Evolutionary conservation across 148 eudicot genomes (phyloP).

Genomic region (Simmondsia chinensis): DNA sequence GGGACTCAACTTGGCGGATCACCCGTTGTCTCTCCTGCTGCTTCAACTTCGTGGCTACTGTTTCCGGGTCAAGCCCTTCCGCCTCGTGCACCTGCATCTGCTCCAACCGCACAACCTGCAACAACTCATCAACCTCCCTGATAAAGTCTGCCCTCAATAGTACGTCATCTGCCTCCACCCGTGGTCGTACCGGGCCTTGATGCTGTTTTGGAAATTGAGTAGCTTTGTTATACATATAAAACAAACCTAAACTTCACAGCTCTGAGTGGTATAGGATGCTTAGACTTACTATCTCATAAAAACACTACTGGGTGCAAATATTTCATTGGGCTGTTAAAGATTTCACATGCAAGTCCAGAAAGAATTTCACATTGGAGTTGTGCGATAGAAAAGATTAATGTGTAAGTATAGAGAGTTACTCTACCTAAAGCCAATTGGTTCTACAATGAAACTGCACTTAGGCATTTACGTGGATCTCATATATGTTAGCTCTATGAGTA

Average conservation of each 20-base stretch:
- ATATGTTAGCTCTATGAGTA: too few relatives aligned
- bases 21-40: slow-evolving; percentile 73
- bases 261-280: too few relatives aligned
- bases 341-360: too few relatives aligned
- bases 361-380: too few relatives aligned
- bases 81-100: slow-evolving; percentile 16
- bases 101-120: slow-evolving; percentile 66
- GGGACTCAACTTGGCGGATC: slow-evolving; percentile 57
- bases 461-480: too few relatives aligned
- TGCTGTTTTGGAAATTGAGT: slow-evolving; percentile 34
- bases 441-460: too few relatives aligned
- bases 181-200: slow-evolving; percentile 67
- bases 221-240: background rate
- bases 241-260: background rate
- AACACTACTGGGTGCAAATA: too few relatives aligned
- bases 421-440: too few relatives aligned
- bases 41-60: slow-evolving; percentile 78
- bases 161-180: slow-evolving; percentile 58
- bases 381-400: too few relatives aligned
- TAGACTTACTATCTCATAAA: too few relatives aligned
- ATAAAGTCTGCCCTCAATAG: slow-evolving; percentile 84
- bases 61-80: slow-evolving; percentile 67
- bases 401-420: too few relatives aligned
- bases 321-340: too few relatives aligned
- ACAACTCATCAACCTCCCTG: slow-evolving; percentile 64